A percentile compares a stretch with the other conserved stretches of the same genome.
Evolutionary conservation across 1,284 basidiomycete genomes (phyloP).

Genomic region (Phenoliferia sp.): DNA sequence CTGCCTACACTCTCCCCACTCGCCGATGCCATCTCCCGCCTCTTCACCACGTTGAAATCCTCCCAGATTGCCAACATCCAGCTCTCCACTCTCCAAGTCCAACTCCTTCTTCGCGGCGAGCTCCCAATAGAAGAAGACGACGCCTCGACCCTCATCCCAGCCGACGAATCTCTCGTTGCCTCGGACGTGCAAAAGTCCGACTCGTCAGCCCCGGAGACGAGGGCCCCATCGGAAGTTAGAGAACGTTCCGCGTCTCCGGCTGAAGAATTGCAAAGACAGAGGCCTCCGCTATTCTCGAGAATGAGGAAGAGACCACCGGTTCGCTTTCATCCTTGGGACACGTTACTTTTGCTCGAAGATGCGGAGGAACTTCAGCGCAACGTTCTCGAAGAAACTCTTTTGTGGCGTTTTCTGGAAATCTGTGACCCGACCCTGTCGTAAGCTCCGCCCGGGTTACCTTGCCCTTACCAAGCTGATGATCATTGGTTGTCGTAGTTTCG

Average conservation of each 20-base stretch:
- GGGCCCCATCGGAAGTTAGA: background rate
- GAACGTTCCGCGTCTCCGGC: background rate
- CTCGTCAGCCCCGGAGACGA: background rate
- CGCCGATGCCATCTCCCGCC: conserved; percentile 23
- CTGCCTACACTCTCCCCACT: conserved; percentile 20
- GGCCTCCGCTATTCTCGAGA: conserved; percentile 27
- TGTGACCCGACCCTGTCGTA: conserved; percentile 48
- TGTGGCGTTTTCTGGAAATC: conserved; percentile 34
- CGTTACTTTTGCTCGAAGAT: conserved; percentile 62
- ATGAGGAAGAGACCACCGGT: conserved; percentile 24
- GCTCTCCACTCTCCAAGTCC: conserved; percentile 20
- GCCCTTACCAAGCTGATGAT: too few species aligned
- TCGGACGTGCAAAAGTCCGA: conserved; percentile 36
- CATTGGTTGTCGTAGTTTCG: conserved; percentile 18
- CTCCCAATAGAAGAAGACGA: conserved; percentile 23
- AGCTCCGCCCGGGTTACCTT: background rate
- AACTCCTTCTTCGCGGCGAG: conserved; percentile 31
- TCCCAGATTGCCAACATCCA: conserved; percentile 23
- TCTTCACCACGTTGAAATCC: conserved; percentile 21
- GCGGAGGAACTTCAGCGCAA: conserved; percentile 47
- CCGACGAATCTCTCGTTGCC: conserved; percentile 45
- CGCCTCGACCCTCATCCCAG: conserved; percentile 1
- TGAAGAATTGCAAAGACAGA: conserved; percentile 3
- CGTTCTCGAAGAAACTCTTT: conserved; percentile 51
- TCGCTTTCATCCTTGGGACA: conserved; percentile 82